Evolutionary conservation across 192 early-diverging fungal genomes (phyloP), one percentile per base, ranked within the genome.

Genomic region (Chytriomyces sp.): DNA sequence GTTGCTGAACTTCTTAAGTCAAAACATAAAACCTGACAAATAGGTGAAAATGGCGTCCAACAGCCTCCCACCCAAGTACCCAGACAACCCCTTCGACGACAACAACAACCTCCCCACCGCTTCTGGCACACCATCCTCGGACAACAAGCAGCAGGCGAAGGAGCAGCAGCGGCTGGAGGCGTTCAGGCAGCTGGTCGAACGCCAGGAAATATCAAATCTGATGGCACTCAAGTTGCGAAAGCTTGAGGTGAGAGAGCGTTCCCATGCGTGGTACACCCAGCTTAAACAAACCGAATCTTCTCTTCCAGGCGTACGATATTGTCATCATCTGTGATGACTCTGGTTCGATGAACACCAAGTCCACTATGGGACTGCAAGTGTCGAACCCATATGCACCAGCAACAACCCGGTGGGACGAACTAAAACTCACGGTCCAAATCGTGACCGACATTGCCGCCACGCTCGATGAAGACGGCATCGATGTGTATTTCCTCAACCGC

Each of bases 251-350:
- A 35, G 35, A 35, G 35, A 35, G 35, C 35, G 35, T 35, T 35
- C 35, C 35, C 35, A 35, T 35, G 35, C 35, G 35, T 35, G 35
- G 35, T 35, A 35, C 35, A 35, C 35, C 4, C 35, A 4, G 4
- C 35, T 35, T 35, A 35, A 35, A 1, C 35, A 35, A 35, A 35
- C 35, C 35, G 35, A 35, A 35, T 35, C 2, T 35, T 35, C 3
- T 35, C 35, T 35, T 35, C 35, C 50, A 77, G 61, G 66, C 66
- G 16, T 77, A 61, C 76, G 68, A 77, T 20, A 77, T 77, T 61
- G 76, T 74, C 18, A 45, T 77, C 7, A 77, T 77, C 45, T 59
- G 61, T n/a, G 76, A 77, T 20, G 76, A 77, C 28, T 77, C 76
- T 6, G 76, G 76, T 35, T 77, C 76, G 8, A 77, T 77, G 76